These are phyloP conservation scores for Metarhizium album DNA, from an alignment of 2,329 filamentous ascomycete genomes.

Conservation along the genomic window DNA sequence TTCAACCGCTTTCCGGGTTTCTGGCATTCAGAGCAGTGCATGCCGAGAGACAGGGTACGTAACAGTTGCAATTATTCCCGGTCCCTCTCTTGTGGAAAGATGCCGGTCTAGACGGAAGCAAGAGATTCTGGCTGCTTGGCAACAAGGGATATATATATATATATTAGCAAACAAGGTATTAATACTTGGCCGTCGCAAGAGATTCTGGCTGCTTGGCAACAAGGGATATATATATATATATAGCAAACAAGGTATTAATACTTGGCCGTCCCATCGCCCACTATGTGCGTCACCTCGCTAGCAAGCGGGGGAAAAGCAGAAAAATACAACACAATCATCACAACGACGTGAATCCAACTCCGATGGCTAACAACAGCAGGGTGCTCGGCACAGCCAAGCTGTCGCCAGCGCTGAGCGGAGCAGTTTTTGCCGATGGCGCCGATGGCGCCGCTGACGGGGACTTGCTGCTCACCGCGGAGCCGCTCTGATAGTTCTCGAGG, in stretches of 20 bases:
- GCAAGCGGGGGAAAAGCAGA: too few relatives aligned
- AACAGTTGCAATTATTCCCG: background rate
- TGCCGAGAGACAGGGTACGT: background rate
- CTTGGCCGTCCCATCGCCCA: background rate
- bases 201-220: constrained; percentile 4
- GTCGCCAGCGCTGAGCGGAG: constrained; percentile 13
- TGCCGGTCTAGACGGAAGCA: background rate
- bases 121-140: constrained; percentile 1
- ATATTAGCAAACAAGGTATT: constrained; percentile 8
- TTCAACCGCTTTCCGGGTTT: background rate
- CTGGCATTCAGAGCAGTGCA: background rate
- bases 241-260: constrained; percentile 8
- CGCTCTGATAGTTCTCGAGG: constrained; percentile 40
- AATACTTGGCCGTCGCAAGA: background rate
- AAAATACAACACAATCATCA: too few relatives aligned
- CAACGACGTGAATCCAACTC: constrained; percentile 32
- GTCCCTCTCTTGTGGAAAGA: background rate
- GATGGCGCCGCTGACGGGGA: too few relatives aligned
- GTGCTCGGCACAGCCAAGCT: constrained; percentile 29
- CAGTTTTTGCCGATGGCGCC: too few relatives aligned
- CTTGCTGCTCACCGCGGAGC: too few relatives aligned
- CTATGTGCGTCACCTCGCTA: too few relatives aligned
- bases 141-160: constrained; percentile 9
- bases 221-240: constrained; percentile 9
- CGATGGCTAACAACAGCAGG: constrained; percentile 32